Evolutionary conservation across 2,329 filamentous ascomycete species (phyloP).

Genomic region (Sclerotinia trifoliorum): DNA sequence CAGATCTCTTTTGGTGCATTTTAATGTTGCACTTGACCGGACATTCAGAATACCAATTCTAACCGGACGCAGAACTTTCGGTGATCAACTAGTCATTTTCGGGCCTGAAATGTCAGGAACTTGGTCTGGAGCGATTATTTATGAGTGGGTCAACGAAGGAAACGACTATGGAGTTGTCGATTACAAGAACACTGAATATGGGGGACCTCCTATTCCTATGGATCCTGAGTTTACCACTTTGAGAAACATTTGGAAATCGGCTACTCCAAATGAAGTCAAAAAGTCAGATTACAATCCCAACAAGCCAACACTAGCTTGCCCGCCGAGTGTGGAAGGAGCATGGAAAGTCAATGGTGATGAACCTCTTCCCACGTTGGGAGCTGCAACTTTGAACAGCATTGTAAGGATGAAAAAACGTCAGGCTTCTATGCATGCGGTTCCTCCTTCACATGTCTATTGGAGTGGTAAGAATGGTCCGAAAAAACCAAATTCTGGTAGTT

Average conservation of each 20-base stretch:
- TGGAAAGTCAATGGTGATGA: constrained; percentile 74
- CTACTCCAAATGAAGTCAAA: constrained; percentile 63
- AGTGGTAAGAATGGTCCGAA: neutral
- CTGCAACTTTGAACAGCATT: neutral
- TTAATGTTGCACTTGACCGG: neutral
- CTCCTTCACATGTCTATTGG: too few relatives aligned
- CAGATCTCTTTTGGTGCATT: neutral
- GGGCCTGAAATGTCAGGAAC: constrained; percentile 67
- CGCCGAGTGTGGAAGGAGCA: constrained; percentile 63
- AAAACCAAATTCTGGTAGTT: neutral
- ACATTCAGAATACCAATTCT: constrained; percentile 46
- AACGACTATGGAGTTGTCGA: constrained; percentile 80
- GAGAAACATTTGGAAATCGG: constrained; percentile 69
- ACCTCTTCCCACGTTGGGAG: constrained; percentile 64
- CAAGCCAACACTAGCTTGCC: constrained; percentile 66
- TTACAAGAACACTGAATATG: constrained; percentile 63
- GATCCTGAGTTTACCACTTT: constrained; percentile 77
- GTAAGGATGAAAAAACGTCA: neutral
- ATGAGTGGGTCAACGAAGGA: constrained; percentile 84
- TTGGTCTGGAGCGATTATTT: constrained; percentile 76
- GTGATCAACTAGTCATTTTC: constrained; percentile 75
- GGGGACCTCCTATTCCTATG: constrained; percentile 65
- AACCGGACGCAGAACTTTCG: constrained; percentile 49
- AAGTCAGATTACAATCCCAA: constrained; percentile 61
- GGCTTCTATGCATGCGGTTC: neutral